phyloP scores from a whole-genome alignment of 208 protist genomes.

The Acanthamoeba healyi region DNA sequence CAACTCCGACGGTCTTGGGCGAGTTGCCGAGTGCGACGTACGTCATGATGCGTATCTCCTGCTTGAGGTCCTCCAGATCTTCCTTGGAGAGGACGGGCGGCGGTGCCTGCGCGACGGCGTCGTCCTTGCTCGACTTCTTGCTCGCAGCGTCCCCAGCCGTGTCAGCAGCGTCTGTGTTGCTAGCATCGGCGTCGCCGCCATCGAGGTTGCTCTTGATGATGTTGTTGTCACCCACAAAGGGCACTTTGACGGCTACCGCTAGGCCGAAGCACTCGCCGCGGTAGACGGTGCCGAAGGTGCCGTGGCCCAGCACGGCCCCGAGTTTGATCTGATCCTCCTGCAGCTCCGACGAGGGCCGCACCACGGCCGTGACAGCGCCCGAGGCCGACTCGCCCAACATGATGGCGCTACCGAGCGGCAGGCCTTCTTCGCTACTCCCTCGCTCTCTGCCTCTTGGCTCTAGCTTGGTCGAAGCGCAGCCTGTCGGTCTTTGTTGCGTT shows the following conservation, averaged over 20 bases:
- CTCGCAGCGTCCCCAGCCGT: not conserved
- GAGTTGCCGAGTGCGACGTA: not conserved
- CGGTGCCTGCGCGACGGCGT: too few species aligned
- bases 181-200: not conserved
- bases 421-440: too few species aligned
- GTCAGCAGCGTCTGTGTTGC: not conserved
- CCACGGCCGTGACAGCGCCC: not conserved
- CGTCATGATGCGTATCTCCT: constrained; percentile 72
- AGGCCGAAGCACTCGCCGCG: constrained; percentile 58
- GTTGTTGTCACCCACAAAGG: not conserved
- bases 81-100: not conserved
- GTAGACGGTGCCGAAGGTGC: constrained; percentile 66
- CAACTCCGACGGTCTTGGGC: not conserved
- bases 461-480: too few species aligned
- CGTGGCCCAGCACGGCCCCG: not conserved
- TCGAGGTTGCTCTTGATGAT: not conserved
- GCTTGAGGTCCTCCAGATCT: constrained; percentile 49
- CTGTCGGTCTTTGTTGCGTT: too few species aligned
- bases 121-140: not conserved
- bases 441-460: too few species aligned
- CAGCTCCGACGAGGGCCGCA: not conserved
- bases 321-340: constrained; percentile 50
- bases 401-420: not conserved
- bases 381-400: not conserved
- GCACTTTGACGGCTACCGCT: constrained; percentile 57